Evolutionary conservation across 805 yeast genomes (phyloP), one percentile per base, ranked within the genome.

Genomic region (Metschnikowia kunwiensis): DNA sequence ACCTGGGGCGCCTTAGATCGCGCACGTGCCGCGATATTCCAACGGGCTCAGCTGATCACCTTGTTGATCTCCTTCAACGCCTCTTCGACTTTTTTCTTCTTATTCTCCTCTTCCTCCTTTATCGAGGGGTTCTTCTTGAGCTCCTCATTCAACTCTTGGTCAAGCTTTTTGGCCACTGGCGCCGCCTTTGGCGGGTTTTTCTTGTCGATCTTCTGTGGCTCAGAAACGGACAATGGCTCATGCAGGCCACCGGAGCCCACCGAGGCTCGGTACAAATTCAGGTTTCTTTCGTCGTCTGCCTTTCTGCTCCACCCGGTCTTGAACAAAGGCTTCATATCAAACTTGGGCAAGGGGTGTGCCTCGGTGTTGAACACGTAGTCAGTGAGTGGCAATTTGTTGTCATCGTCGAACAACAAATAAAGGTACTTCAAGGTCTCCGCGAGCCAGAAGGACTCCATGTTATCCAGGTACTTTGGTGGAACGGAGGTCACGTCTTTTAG

Each of bases 391-490:
- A 84, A 61, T 37, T 77, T 70, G 44, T 74, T 68, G 12, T 70
- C 70, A 49, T 78, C 79, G 46, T 85, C 93, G 61, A 50, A 50
- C 29, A 50, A 38, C 32, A 49, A 43, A 42, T 49, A 49, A 26
- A 88, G 67, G 60, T 88, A 89, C 60, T 89, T 89, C 55, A 89
- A 72, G 3, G 97, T 89, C 58, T 89, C 96, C 2, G 96, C 89
- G 33, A 86, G 70, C 97, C 97, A 89, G 68, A 86, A 87, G 14
- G 94, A 82, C 61, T 88, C 96, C 77, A 85, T 76, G 54, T 85
- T 86, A 59, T 89, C 93, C 36, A 72, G 61, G 43, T 57, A 58
- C 14, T 55, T 53, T 3, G 89, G 79, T 22, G 80, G 77, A 6
- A 63, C 45, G 2, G 50, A 44, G 1, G 85, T 76, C 30, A 86